Conservation (phyloP, 2,329 filamentous ascomycete genomes). For the Ceratocystis smalleyi region DNA sequence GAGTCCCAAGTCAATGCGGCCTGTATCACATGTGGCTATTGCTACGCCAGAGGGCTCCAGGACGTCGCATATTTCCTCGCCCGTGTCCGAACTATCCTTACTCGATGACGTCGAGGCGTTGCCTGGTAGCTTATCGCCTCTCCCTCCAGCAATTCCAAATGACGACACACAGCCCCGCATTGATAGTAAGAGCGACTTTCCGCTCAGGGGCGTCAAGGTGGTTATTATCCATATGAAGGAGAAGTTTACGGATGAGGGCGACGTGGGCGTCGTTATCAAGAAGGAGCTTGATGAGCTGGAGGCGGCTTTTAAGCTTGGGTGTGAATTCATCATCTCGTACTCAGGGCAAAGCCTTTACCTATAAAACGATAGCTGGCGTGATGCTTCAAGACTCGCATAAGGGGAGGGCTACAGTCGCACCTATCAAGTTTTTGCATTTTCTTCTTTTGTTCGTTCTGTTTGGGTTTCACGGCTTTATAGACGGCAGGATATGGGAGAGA, state of each 20-base stretch:
- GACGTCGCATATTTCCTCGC: slow-evolving; percentile 12
- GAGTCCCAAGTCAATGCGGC: slow-evolving; percentile 35
- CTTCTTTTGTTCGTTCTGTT: slow-evolving; percentile 1
- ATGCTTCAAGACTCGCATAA: no score
- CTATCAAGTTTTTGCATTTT: background rate
- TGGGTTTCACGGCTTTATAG: slow-evolving; percentile 6
- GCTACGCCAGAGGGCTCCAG: slow-evolving; percentile 15
- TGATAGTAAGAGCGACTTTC: slow-evolving; percentile 23
- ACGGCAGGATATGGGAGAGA: background rate
- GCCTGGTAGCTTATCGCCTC: slow-evolving; percentile 29
- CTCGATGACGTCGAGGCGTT: slow-evolving; percentile 15
- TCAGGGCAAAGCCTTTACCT: slow-evolving; percentile 46
- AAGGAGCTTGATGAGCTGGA: slow-evolving; percentile 54
- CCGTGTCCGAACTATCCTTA: background rate
- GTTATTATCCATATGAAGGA: slow-evolving; percentile 95
- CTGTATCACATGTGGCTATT: slow-evolving; percentile 17
- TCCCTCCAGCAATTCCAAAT: slow-evolving; percentile 32
- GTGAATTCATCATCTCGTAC: slow-evolving; percentile 59
- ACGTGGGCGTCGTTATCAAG: slow-evolving; percentile 51
- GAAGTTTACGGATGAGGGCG: slow-evolving; percentile 54
- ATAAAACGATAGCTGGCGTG: slow-evolving; percentile 20
- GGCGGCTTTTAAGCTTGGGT: slow-evolving; percentile 50
- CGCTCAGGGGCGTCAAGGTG: slow-evolving; percentile 58
- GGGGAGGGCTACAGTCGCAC: no score
- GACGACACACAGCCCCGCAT: slow-evolving; percentile 20